phyloP scores from a whole-genome alignment of 345 rosid species.

The Schrenkiella parvula region DNA sequence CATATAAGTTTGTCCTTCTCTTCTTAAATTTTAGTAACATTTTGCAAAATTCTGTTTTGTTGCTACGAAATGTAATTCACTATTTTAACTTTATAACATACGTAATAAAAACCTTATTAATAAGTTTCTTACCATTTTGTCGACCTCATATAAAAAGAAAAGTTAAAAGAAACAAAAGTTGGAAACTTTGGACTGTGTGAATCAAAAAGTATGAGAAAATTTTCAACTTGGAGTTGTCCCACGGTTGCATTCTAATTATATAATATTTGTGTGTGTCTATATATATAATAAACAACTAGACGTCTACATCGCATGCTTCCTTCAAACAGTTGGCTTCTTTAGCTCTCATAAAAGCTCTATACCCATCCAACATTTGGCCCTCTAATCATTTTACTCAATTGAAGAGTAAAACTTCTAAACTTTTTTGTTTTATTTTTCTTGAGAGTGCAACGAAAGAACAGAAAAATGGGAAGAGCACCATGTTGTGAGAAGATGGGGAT shows the following conservation, averaged over 20 bases:
- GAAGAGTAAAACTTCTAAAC: background rate
- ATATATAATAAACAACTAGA: slow-evolving; percentile 1
- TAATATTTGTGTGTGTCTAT: background rate
- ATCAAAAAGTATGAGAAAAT: slow-evolving; percentile 19
- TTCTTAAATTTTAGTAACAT: background rate
- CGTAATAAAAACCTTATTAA: background rate
- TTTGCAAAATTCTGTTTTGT: background rate
- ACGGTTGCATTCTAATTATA: slow-evolving; percentile 18
- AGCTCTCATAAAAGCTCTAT: slow-evolving; percentile 10
- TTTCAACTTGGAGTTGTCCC: slow-evolving; percentile 30
- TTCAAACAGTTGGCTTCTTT: slow-evolving; percentile 25
- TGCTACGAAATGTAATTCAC: too few species aligned
- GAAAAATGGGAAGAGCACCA: slow-evolving; percentile 73
- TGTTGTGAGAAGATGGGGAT: slow-evolving; percentile 77
- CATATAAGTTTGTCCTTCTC: background rate
- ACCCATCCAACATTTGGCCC: slow-evolving; percentile 9
- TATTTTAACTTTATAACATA: background rate
- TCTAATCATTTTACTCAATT: slow-evolving; percentile 10
- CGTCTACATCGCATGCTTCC: slow-evolving; percentile 21
- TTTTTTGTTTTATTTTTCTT: slow-evolving; percentile 4
- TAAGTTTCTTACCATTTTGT: background rate
- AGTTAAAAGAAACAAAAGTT: background rate
- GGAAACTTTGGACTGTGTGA: slow-evolving; percentile 6
- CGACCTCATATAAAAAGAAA: background rate
- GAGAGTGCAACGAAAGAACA: background rate